Percentiles rank a stretch among this genome's conserved stretches.
Evolutionary conservation across 495 filamentous ascomycete species (phyloP).

Genomic region (Neurospora pannonica): DNA sequence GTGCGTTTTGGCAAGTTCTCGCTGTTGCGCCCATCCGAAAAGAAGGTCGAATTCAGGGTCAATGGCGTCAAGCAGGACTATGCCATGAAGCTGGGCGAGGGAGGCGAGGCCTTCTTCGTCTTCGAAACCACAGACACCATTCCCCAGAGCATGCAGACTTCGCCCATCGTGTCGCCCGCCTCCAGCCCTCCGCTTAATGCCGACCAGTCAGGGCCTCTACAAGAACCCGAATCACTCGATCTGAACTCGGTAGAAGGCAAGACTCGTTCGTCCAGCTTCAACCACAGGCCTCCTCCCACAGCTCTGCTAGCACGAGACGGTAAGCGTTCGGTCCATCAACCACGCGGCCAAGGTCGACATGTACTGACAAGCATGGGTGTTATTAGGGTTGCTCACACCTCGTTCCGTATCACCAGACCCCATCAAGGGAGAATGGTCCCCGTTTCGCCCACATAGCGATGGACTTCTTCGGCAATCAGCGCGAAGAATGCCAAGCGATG

Average conservation of each 20-base stretch:
- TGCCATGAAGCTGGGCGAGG: constrained; percentile 97
- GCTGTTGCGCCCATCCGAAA: constrained; percentile 87
- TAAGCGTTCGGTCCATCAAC: constrained; percentile 4
- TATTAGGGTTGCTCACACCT: constrained; percentile 50
- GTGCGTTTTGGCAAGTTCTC: constrained; percentile 99
- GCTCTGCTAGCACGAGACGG: constrained; percentile 23
- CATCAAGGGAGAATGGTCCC: constrained; percentile 35
- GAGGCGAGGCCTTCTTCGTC: constrained; percentile 96
- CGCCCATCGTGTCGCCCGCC: constrained; percentile 80
- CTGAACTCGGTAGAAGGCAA: constrained; percentile 40
- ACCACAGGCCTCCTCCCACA: constrained; percentile 25
- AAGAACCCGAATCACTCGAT: constrained; percentile 79
- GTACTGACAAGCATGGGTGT: constrained; percentile 6
- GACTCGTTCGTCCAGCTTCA: constrained; percentile 23
- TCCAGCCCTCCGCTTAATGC: constrained; percentile 62
- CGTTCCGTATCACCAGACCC: constrained; percentile 53
- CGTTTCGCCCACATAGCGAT: constrained; percentile 35
- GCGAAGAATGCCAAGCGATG: constrained; percentile 38
- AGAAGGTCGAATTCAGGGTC: constrained; percentile 98
- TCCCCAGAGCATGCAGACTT: constrained; percentile 84
- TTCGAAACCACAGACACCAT: constrained; percentile 89
- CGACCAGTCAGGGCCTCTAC: constrained; percentile 49
- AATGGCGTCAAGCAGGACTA: constrained; percentile 87
- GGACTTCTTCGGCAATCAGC: constrained; percentile 28
- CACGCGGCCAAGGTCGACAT: neutral